Percentiles rank a stretch among this genome's conserved stretches.
Conservation (phyloP, 176 grass and related monocot species). For the Oryza glumipatula region DNA sequence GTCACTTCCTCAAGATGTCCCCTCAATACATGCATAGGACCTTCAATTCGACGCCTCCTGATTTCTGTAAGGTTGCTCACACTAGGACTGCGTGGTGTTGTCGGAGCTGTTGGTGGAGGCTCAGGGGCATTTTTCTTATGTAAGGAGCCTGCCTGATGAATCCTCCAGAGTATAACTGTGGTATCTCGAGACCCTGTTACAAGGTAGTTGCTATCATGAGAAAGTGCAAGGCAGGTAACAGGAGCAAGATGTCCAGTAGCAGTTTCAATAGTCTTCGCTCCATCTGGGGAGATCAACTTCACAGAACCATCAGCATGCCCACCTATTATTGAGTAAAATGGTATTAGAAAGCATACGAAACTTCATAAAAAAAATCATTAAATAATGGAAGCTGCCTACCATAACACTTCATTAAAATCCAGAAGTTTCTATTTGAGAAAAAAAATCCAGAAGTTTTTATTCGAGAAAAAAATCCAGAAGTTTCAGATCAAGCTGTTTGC, state of each 20-base stretch:
- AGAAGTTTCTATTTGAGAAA: background rate
- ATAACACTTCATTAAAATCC: constrained; percentile 20
- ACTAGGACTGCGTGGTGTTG: constrained; percentile 61
- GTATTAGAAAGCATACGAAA: constrained; percentile 31
- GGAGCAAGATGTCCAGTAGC: constrained; percentile 87
- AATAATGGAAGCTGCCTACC: constrained; percentile 17
- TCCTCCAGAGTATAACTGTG: constrained; percentile 90
- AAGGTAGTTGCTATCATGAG: constrained; percentile 81
- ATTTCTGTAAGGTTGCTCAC: constrained; percentile 53
- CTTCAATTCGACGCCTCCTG: constrained; percentile 74
- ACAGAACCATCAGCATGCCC: constrained; percentile 93
- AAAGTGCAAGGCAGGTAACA: constrained; percentile 86
- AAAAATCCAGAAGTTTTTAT: background rate
- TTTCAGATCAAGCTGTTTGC: constrained; percentile 9
- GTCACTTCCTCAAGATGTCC: constrained; percentile 90
- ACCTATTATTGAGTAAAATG: constrained; percentile 61
- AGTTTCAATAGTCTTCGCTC: constrained; percentile 91
- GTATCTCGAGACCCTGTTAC: constrained; percentile 90
- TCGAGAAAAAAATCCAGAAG: background rate
- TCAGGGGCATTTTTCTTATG: constrained; percentile 71
- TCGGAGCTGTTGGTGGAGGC: constrained; percentile 57
- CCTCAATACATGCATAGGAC: constrained; percentile 91
- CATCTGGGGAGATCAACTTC: constrained; percentile 82
- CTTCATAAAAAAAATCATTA: constrained; percentile 17
- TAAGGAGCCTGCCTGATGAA: constrained; percentile 61